These are phyloP conservation scores for Candida golubevii DNA, from an alignment of 805 yeast genomes.

Conservation along the genomic window DNA sequence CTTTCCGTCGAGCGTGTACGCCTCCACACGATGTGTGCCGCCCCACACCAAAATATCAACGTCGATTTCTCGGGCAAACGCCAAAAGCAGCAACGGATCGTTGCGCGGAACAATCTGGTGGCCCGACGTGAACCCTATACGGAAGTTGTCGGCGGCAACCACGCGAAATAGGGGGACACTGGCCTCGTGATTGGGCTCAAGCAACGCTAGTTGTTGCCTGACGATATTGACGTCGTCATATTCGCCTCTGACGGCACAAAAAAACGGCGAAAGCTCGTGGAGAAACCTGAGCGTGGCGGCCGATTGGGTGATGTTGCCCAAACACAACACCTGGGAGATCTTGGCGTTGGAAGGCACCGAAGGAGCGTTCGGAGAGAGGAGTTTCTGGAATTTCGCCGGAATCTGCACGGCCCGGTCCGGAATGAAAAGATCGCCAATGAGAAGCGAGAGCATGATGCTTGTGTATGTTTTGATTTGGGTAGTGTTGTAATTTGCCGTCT, in stretches of 20 bases:
- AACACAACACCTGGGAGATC: conserved; percentile 76
- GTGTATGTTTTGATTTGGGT: too few species aligned
- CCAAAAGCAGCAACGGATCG: conserved; percentile 79
- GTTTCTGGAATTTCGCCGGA: conserved; percentile 62
- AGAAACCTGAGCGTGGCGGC: conserved; percentile 60
- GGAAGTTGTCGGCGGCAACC: conserved; percentile 63
- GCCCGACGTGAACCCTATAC: conserved; percentile 84
- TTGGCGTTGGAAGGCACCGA: conserved; percentile 46
- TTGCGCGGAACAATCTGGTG: conserved; percentile 77
- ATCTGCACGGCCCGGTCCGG: conserved; percentile 77
- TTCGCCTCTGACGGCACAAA: conserved; percentile 79
- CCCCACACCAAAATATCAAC: conserved; percentile 92
- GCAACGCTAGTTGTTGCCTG: conserved; percentile 27
- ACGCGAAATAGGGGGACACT: conserved; percentile 59
- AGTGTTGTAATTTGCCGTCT: too few species aligned
- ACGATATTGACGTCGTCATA: conserved; percentile 51
- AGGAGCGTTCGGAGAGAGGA: conserved; percentile 62
- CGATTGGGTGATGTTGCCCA: conserved; percentile 79
- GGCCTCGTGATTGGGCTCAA: conserved; percentile 12
- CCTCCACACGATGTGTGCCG: conserved; percentile 89
- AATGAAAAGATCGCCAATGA: conserved; percentile 85
- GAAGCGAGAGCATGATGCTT: conserved; percentile 44
- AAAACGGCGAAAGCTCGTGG: conserved; percentile 62
- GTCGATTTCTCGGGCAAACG: conserved; percentile 84
- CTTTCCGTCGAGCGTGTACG: conserved; percentile 87